A percentile compares a stretch with the other conserved stretches of the same genome.
Evolutionary conservation across 2,329 filamentous ascomycete genomes (phyloP).

Genomic region (Botryosphaeria agaves): DNA sequence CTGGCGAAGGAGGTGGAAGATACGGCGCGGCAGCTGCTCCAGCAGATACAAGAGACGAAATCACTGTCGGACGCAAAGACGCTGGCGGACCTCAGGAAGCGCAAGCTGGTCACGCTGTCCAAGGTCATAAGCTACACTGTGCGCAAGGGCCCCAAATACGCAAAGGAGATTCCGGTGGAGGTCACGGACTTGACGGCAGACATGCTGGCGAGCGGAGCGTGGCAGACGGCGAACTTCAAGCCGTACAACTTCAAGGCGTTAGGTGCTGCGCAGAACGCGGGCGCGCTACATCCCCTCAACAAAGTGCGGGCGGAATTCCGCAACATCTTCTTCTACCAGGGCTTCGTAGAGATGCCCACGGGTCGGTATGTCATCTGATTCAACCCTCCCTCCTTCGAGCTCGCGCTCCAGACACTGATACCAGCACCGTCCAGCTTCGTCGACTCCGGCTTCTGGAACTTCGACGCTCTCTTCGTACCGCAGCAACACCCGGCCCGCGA

Average conservation of each 20-base stretch:
- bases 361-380: slow-evolving; percentile 38
- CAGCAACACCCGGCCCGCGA: slow-evolving; percentile 97
- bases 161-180: slow-evolving; percentile 75
- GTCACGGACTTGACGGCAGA: slow-evolving; percentile 91
- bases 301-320: slow-evolving; percentile 94
- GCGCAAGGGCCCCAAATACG: slow-evolving; percentile 73
- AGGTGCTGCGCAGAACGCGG: slow-evolving; percentile 41
- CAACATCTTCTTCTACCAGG: slow-evolving; percentile 98
- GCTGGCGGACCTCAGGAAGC: slow-evolving; percentile 71
- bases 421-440: slow-evolving; percentile 42
- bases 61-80: slow-evolving; percentile 57
- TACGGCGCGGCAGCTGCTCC: slow-evolving; percentile 57
- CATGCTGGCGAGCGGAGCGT: slow-evolving; percentile 73
- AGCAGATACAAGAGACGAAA: slow-evolving; percentile 51
- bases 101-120: slow-evolving; percentile 69
- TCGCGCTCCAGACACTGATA: background rate
- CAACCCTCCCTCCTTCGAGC: background rate
- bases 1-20: slow-evolving; percentile 61
- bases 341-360: slow-evolving; percentile 96
- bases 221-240: slow-evolving; percentile 86
- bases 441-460: slow-evolving; percentile 98
- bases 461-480: slow-evolving; percentile 89
- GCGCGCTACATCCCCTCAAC: slow-evolving; percentile 45
- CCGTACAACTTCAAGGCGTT: slow-evolving; percentile 63
- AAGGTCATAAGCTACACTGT: slow-evolving; percentile 79